Conservation (phyloP, 2,329 filamentous ascomycete genomes). For the Diplodia mutila region DNA sequence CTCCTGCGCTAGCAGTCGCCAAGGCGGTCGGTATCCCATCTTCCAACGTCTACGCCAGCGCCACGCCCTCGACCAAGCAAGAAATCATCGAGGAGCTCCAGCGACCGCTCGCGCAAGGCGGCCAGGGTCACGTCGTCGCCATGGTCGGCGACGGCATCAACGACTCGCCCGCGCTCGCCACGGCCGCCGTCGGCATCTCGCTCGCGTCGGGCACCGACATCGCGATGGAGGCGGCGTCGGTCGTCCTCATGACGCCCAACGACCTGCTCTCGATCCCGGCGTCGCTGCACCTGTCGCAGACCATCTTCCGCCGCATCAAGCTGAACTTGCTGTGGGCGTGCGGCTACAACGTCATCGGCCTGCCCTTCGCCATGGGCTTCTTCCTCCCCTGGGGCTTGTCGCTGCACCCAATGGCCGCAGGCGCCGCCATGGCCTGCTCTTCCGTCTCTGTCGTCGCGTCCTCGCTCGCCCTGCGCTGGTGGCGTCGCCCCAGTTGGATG, state of each 20-base stretch:
- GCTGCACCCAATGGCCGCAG: slow-evolving; percentile 91
- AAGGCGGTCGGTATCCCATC: slow-evolving; percentile 76
- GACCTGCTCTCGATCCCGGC: slow-evolving; percentile 93
- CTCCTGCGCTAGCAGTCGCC: slow-evolving; percentile 84
- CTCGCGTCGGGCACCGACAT: slow-evolving; percentile 93
- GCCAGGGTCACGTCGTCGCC: slow-evolving; percentile 73
- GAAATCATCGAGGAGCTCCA: slow-evolving; percentile 80
- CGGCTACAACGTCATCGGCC: slow-evolving; percentile 85
- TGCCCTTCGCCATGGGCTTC: slow-evolving; percentile 96
- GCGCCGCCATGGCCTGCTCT: slow-evolving; percentile 89
- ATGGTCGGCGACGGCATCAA: slow-evolving; percentile 99
- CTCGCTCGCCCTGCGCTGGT: slow-evolving; percentile 82
- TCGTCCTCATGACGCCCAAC: slow-evolving; percentile 92
- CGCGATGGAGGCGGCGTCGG: slow-evolving; percentile 94
- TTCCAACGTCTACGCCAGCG: slow-evolving; percentile 80
- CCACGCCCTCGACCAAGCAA: slow-evolving; percentile 90
- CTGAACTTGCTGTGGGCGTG: slow-evolving; percentile 92
- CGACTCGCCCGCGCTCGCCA: slow-evolving; percentile 92
- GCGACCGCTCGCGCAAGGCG: slow-evolving; percentile 35
- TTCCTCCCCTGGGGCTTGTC: slow-evolving; percentile 88
- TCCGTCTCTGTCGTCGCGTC: slow-evolving; percentile 88
- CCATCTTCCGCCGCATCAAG: slow-evolving; percentile 92
- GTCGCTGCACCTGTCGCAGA: slow-evolving; percentile 76
- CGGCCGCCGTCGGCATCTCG: slow-evolving; percentile 89
- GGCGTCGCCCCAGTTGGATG: slow-evolving; percentile 87